These are phyloP conservation scores for Thalassiosira hispida DNA, from an alignment of 352 stramenopile species.

Conservation along the genomic window DNA sequence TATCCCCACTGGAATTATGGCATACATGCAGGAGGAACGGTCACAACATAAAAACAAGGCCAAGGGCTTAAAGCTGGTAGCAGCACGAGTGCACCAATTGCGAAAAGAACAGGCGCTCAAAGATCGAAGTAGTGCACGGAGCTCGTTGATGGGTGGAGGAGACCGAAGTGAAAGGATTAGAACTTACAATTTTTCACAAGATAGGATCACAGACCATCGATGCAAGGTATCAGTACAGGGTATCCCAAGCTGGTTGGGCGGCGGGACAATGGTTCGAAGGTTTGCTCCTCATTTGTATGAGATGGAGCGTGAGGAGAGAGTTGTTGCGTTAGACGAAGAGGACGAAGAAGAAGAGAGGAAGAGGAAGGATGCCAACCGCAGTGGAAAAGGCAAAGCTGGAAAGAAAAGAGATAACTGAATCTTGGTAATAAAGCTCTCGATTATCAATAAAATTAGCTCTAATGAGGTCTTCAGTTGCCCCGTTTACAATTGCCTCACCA, in stretches of 20 bases:
- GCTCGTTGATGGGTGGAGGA: slow-evolving; percentile 87
- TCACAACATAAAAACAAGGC: slow-evolving; percentile 97
- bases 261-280: slow-evolving; percentile 56
- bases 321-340: slow-evolving; percentile 62
- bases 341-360: slow-evolving; percentile 30
- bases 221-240: slow-evolving; percentile 82
- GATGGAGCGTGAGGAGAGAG: slow-evolving; percentile 69
- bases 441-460: too few species aligned
- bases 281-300: slow-evolving; percentile 69
- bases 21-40: slow-evolving; percentile 91
- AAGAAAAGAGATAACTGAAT: too few species aligned
- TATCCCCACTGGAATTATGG: slow-evolving; percentile 92
- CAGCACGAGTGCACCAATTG: slow-evolving; percentile 90
- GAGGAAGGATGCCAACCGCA: background rate
- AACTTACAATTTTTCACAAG: slow-evolving; percentile 97
- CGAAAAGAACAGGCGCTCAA: slow-evolving; percentile 54
- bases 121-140: slow-evolving; percentile 66
- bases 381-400: slow-evolving; percentile 4
- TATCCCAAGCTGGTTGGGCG: slow-evolving; percentile 61
- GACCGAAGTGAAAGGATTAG: slow-evolving; percentile 94
- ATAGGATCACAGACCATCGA: slow-evolving; percentile 95
- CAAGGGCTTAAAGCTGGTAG: slow-evolving; percentile 95
- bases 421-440: too few species aligned
- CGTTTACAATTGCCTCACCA: too few species aligned
- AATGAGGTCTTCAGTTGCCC: too few species aligned